Base-by-base conservation (phyloP, 2,329 filamentous ascomycete species). In the Didymella sp. region DNA sequence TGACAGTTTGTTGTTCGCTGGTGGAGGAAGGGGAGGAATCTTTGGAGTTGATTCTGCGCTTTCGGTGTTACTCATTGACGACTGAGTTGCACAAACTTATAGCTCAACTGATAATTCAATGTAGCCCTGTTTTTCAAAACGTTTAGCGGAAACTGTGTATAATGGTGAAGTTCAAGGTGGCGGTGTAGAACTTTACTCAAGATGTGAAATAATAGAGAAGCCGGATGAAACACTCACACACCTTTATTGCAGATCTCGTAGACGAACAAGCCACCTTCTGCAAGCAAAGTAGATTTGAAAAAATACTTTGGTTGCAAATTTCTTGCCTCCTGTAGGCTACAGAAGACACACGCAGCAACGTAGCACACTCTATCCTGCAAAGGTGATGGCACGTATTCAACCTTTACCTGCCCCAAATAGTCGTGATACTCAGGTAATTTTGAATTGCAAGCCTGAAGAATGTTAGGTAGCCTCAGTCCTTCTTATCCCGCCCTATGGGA, bases 31-130 rank as follows among this genome's bases (percentile, higher is more conserved):
- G 15, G 61, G 40, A 33, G 43, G 40, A n/a, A 50, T 61, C 7
- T 42, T 48, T 13, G 56, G 44, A 19, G 61, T 59, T 13, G 45
- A 42, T 17, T 53, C 55, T 11, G 58, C 59, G 37, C 25, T 63
- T 11, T 53, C 53, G 51, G 63, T 61, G 6, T 63, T 43, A 60
- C 60, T 67, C 70, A 72, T 72, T 47, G 51, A 53, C 41, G 40
- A 42, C 17, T 13, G n/a, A 24, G 28, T 21, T 37, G 3, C 33
- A 17, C 4, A 28, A 4, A 7, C 22, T 11, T 31, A 24, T 41
- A 41, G 17, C 35, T 31, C 6, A 15, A 19, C 6, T 6, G 27
- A 17, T 1, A 15, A 24, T 24, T 15, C 8, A 42, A 42, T 17
- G 7, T 6, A 19, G 15, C 12, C 17, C 19, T 33, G 8, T 25